Base-by-base conservation (phyloP, 768 basidiomycete species). In the Lyophyllum decastes region DNA sequence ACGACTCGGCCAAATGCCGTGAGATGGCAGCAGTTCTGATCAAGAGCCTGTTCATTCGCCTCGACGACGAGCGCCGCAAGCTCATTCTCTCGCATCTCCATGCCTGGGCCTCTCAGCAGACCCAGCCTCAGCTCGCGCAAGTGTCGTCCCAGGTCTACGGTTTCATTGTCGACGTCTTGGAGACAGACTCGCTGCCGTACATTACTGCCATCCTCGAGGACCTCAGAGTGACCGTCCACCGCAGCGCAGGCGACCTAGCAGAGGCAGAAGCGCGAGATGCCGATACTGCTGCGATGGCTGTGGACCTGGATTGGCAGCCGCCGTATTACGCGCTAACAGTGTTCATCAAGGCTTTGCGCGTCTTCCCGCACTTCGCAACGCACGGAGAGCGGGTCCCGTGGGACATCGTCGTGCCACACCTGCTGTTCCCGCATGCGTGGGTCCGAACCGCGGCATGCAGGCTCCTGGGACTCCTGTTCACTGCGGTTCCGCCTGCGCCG, bases 381-480 rank as follows among this genome's bases (percentile, higher is more conserved):
- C 70, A 81, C 35, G 73, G 76, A 9, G 78, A 77, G 41, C 76
- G 70, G 55, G 74, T 92, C 0, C 68, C 78, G 1, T 96, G 95
- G 94, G 63, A 73, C 10, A 66, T 77, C 1, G 78, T 97, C 41
- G 76, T 84, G 22, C 64, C 75, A 0, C 87, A 90, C 64, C 82
- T 98, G 2, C 77, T 90, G 2, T 98, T 89, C 74, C 95, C 95
- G 4, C 97, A 99, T 70, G 84, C 92, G 4, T 98, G 95, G 96
- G 94, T 97, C 0, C 88, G 95, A 41, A 86, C 84, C 5, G 89
- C 88, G 0, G 81, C 94, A 1, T 88, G 88, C 57, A 81, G 92
- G 54, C 77, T 94, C 12, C 69, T 97, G 2, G 93, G 93, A 17
- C 65, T 80, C 21, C 73, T 94, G 4, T 94, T 90, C 68, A 71